phyloP scores from a whole-genome alignment of 2,329 filamentous ascomycete genomes.

The Fusarium sterilihyphosum region DNA sequence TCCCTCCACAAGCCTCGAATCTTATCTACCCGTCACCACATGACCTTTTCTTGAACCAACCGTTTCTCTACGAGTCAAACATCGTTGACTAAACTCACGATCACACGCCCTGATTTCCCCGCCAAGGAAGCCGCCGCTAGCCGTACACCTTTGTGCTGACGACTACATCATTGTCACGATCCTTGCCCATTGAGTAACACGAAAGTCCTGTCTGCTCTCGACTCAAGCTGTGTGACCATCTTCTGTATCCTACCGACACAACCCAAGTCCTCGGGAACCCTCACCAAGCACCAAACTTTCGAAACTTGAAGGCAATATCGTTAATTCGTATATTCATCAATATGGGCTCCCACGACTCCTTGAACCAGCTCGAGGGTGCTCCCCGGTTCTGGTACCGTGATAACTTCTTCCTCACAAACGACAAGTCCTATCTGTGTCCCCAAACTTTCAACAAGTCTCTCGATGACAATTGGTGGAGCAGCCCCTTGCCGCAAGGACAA shows the following conservation, averaged over 20 bases:
- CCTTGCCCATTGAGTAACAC: conserved; percentile 5
- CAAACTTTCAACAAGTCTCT: conserved; percentile 65
- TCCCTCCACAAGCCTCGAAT: conserved; percentile 26
- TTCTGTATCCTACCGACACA: not conserved
- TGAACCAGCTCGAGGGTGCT: conserved; percentile 45
- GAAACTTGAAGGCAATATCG: not conserved
- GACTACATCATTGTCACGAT: conserved; percentile 34
- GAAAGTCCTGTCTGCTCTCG: conserved; percentile 1
- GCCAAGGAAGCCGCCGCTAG: conserved; percentile 36
- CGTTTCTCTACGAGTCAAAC: conserved; percentile 27
- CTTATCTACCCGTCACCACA: conserved; percentile 27
- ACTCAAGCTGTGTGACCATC: not conserved
- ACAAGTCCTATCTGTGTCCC: conserved; percentile 64
- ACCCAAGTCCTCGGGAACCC: not conserved
- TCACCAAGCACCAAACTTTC: not conserved
- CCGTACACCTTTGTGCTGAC: conserved; percentile 35
- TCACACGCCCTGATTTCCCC: conserved; percentile 37
- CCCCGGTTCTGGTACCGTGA: conserved; percentile 60
- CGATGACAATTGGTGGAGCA: conserved; percentile 69
- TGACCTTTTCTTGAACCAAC: conserved; percentile 33
- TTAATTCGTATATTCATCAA: conserved; percentile 25
- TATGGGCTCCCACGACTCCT: conserved; percentile 42
- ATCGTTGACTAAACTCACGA: conserved; percentile 27
- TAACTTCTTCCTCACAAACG: conserved; percentile 69
- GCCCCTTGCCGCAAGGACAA: conserved; percentile 57